Evolutionary conservation across 192 early-diverging fungal species (phyloP).

Genomic region (Funneliformis geosporum): DNA sequence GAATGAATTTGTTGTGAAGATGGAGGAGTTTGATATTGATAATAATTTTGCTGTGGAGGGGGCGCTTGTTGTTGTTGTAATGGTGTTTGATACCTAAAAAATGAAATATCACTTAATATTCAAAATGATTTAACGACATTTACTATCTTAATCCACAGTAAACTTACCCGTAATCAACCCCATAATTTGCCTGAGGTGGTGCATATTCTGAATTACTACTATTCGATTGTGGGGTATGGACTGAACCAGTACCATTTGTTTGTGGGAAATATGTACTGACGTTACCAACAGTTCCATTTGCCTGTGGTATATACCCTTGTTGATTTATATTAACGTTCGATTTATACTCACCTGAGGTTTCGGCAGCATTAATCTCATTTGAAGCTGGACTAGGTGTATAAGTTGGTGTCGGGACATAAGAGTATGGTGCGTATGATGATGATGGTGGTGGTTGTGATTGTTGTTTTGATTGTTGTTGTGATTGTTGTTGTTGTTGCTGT

Average conservation of each 20-base stretch:
- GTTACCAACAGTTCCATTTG: background rate
- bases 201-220: background rate
- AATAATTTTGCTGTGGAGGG: conserved; percentile 1
- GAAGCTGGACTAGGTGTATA: background rate
- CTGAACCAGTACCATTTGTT: background rate
- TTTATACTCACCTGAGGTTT: background rate
- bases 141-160: background rate
- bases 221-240: background rate
- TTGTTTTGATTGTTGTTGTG: background rate
- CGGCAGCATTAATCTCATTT: background rate
- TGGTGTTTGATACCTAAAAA: background rate
- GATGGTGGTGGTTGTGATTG: background rate
- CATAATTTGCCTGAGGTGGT: background rate
- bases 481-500: background rate
- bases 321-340: background rate
- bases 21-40: conserved; percentile 9
- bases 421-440: background rate
- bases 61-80: background rate
- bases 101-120: no score
- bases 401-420: background rate
- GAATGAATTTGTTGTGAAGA: conserved; percentile 2
- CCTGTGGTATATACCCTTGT: conserved; percentile 13
- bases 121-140: background rate
- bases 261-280: background rate
- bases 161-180: background rate